Evolutionary conservation across 306 rosid genomes (phyloP).

Genomic region (Dryas alaskensis): DNA sequence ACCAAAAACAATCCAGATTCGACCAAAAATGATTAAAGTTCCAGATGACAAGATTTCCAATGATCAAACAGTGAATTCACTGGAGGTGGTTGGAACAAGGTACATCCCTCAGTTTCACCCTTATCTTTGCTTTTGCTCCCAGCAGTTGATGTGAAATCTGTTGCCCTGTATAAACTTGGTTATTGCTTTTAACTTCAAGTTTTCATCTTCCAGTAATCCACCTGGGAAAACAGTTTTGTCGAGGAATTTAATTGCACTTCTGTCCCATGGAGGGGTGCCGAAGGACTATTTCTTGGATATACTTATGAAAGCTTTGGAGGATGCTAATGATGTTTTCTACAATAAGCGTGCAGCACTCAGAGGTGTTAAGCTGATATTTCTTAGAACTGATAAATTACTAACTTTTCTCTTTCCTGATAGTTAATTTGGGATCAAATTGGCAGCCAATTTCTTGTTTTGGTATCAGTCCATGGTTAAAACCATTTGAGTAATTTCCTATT

Average conservation of each 20-base stretch:
- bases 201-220: slow-evolving; percentile 46
- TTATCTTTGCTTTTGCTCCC: background rate
- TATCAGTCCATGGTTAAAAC: slow-evolving; percentile 1
- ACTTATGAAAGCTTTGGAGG: slow-evolving; percentile 45
- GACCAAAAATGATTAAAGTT: slow-evolving; percentile 75
- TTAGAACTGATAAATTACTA: background rate
- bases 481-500: background rate
- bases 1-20: slow-evolving; percentile 56
- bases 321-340: slow-evolving; percentile 36
- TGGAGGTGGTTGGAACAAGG: slow-evolving; percentile 82
- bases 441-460: background rate
- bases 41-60: slow-evolving; percentile 27
- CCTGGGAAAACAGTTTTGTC: slow-evolving; percentile 54
- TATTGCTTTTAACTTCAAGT: slow-evolving; percentile 16
- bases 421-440: background rate
- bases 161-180: background rate
- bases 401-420: background rate
- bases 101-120: slow-evolving; percentile 27
- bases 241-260: slow-evolving; percentile 53
- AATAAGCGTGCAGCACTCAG: slow-evolving; percentile 58
- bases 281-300: slow-evolving; percentile 53
- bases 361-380: slow-evolving; percentile 36
- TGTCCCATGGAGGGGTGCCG: slow-evolving; percentile 82
- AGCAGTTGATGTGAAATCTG: background rate
- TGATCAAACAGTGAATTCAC: slow-evolving; percentile 43